Evolutionary conservation across 129 eudicot species (phyloP).

Genomic region (Helichrysum umbraculigerum): DNA sequence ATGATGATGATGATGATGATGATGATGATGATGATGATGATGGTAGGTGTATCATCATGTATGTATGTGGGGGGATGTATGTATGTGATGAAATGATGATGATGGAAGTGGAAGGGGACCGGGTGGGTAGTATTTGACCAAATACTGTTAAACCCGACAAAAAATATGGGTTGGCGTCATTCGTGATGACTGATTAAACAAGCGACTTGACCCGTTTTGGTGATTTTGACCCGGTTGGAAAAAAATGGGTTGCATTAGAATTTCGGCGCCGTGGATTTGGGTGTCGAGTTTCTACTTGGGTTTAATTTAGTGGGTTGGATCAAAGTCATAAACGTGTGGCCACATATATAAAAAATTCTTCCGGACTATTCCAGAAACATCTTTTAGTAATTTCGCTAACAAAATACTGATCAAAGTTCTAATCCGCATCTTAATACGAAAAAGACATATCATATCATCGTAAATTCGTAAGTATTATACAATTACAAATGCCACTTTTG

Average conservation of each 20-base stretch:
- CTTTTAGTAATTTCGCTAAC: too few relatives aligned
- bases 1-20: too few relatives aligned
- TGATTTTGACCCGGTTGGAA: conserved; percentile 9
- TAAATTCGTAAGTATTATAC: neutral
- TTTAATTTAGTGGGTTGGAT: neutral
- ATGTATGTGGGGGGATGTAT: conserved; percentile 18
- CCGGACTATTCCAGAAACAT: neutral
- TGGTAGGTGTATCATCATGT: neutral
- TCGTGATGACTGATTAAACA: conserved; percentile 10
- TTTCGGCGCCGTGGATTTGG: conserved; percentile 29
- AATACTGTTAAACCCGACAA: neutral
- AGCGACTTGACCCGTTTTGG: conserved; percentile 13
- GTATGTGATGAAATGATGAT: conserved; percentile 5
- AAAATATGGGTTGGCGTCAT: conserved; percentile 21
- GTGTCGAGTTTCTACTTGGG: neutral
- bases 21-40: neutral
- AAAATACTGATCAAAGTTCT: too few relatives aligned
- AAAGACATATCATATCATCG: neutral
- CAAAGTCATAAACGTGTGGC: conserved; percentile 6
- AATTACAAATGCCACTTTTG: neutral
- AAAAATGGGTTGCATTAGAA: neutral
- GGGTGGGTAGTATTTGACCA: neutral
- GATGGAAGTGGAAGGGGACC: neutral
- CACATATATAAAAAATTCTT: neutral
- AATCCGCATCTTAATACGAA: neutral